Evolutionary conservation across 2,329 filamentous ascomycete species (phyloP), one percentile per base, ranked within the genome.

Genomic region (Monilinia polystroma): DNA sequence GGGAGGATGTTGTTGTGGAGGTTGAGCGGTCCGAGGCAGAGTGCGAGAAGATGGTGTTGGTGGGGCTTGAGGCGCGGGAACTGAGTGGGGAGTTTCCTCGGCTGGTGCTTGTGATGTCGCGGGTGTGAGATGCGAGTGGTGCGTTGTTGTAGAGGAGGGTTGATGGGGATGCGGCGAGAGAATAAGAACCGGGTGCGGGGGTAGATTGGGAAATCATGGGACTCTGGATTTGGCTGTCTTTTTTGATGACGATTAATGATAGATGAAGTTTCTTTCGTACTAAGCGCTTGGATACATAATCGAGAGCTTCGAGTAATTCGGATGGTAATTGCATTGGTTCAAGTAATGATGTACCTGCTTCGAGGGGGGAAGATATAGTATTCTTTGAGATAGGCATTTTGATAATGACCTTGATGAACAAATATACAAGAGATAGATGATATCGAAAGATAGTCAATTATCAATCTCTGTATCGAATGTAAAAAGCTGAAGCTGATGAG

Each of bases 341-440:
- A 68, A 87, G 81, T 65, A 88, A 79, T 26, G 86, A 88, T 53
- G 79, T 78, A 23, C 86, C 86, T 38, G 86, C 86, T 79, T 88
- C 87, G 66, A 89, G 81, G 18, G 87, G 86, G 60, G 85, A 83
- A 1, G 86, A 88, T 72, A 89, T 89, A 66, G 78, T 80, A 66
- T 81, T 78, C 77, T 86, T 88, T 73, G 70, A 68, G 68, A 75
- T 73, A 54, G 72, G 58, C 74, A 75, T 75, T 8, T 67, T 66
- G 69, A 67, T 32, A 41, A 56, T 23, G n/a, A 16, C 16, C 32
- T 35, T 8, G 16, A 62, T 20, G n/a, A 26, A 49, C 32, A 35
- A 35, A 35, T 8, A 12, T 62, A 10, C 12, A 20, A 63, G 26
- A 41, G 14, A 23, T 14, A 12, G 54, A 26, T 49, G 52, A 43